These are phyloP conservation scores for Candida wancherniae DNA, from an alignment of 805 yeast genomes.

Conservation along the genomic window DNA sequence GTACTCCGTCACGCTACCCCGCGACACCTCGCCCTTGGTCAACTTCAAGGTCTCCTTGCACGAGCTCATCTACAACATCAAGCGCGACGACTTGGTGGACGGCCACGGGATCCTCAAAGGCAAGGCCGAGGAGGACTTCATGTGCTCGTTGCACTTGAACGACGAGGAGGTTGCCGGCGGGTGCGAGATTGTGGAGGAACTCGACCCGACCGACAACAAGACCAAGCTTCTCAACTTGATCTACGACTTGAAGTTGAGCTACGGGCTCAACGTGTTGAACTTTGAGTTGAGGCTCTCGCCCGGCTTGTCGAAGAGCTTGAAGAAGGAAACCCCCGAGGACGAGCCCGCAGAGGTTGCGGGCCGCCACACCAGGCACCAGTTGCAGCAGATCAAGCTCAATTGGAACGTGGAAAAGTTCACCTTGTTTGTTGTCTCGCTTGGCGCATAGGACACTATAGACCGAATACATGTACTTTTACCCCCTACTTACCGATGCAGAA, in stretches of 20 bases:
- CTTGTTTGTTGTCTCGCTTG: constrained; percentile 26
- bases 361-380: constrained; percentile 43
- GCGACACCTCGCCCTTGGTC: constrained; percentile 41
- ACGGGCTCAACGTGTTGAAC: constrained; percentile 44
- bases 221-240: constrained; percentile 11
- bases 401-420: constrained; percentile 43
- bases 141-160: constrained; percentile 37
- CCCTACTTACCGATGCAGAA: constrained; percentile 88
- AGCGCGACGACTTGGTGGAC: constrained; percentile 27
- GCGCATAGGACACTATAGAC: constrained; percentile 4
- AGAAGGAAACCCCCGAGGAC: constrained; percentile 26
- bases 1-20: constrained; percentile 44
- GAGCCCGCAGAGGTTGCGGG: constrained; percentile 26
- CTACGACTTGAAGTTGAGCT: constrained; percentile 43
- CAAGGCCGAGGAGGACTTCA: constrained; percentile 34
- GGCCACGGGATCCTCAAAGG: constrained; percentile 30
- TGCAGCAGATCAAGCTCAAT: constrained; percentile 40
- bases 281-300: constrained; percentile 41
- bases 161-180: constrained; percentile 42
- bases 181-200: constrained; percentile 39
- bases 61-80: constrained; percentile 26
- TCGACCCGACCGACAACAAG: constrained; percentile 14
- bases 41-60: constrained; percentile 41
- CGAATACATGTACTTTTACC: neutral
- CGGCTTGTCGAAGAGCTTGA: constrained; percentile 31